phyloP scores from a whole-genome alignment of 805 yeast species.

The Jamesozyma gamospora region DNA sequence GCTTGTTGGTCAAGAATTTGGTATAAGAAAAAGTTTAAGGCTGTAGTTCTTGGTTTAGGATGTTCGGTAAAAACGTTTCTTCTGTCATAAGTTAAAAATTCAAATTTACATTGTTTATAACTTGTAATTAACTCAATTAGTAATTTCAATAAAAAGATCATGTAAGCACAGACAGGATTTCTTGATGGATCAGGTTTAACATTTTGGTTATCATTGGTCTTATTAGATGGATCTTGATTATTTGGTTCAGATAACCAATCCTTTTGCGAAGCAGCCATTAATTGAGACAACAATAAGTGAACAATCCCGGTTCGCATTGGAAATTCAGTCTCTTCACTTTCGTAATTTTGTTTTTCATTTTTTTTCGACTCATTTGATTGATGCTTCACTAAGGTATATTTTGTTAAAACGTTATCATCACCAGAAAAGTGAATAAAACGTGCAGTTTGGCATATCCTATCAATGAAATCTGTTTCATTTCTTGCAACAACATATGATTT shows the following conservation, averaged over 20 bases:
- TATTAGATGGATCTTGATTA: constrained; percentile 14
- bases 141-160: constrained; percentile 56
- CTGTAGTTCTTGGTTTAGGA: constrained; percentile 64
- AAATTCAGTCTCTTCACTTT: constrained; percentile 7
- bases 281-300: constrained; percentile 50
- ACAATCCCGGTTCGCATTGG: constrained; percentile 46
- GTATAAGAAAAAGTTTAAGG: constrained; percentile 66
- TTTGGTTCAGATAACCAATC: constrained; percentile 35
- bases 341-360: constrained; percentile 1
- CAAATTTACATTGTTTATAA: constrained; percentile 71
- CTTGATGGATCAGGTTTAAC: constrained; percentile 32
- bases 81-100: constrained; percentile 65
- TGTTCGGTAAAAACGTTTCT: constrained; percentile 36
- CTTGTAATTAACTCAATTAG: constrained; percentile 66
- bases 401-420: constrained; percentile 17
- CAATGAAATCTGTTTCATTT: constrained; percentile 40
- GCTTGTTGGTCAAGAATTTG: constrained; percentile 52
- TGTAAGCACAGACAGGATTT: constrained; percentile 53
- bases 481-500: constrained; percentile 37
- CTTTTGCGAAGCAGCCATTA: constrained; percentile 41
- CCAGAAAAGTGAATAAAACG: constrained; percentile 39
- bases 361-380: constrained; percentile 10
- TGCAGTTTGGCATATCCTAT: constrained; percentile 34
- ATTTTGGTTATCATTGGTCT: constrained; percentile 20
- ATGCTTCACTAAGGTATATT: constrained; percentile 23